These are phyloP conservation scores for Claviceps paspali DNA, from an alignment of 2,329 filamentous ascomycete genomes.

Conservation along the genomic window DNA sequence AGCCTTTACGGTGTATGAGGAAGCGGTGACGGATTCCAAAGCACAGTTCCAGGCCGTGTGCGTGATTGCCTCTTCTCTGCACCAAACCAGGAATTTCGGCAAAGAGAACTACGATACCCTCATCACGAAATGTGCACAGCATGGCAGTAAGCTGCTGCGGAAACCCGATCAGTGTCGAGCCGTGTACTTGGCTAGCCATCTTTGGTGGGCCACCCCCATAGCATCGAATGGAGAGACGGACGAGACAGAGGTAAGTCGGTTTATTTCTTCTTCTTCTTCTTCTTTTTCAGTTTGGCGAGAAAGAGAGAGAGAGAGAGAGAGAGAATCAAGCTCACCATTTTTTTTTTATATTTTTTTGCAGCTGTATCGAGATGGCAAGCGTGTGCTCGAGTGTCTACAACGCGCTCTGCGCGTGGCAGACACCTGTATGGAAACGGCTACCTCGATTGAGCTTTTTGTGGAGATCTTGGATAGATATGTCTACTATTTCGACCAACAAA, in stretches of 20 bases:
- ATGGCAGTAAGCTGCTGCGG: conserved; percentile 90
- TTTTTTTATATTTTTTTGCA: conserved; percentile 23
- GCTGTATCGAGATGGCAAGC: conserved; percentile 95
- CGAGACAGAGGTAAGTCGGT: conserved; percentile 47
- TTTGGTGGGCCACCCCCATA: conserved; percentile 94
- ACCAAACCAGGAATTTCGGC: conserved; percentile 78
- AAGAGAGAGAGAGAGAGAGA: neutral
- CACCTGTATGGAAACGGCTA: conserved; percentile 96
- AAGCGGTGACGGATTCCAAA: conserved; percentile 86
- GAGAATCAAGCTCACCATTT: conserved; percentile 9
- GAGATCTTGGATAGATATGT: conserved; percentile 97
- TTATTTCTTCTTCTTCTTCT: too few relatives aligned
- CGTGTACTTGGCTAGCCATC: conserved; percentile 87
- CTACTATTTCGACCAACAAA: conserved; percentile 98
- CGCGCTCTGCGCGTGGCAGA: conserved; percentile 90
- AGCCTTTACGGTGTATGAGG: conserved; percentile 95
- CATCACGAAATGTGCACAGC: conserved; percentile 93
- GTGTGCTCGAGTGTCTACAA: conserved; percentile 90
- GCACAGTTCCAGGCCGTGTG: conserved; percentile 97
- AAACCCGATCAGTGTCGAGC: conserved; percentile 97
- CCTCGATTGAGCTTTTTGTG: conserved; percentile 94
- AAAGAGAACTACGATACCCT: conserved; percentile 98
- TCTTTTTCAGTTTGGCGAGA: too few relatives aligned
- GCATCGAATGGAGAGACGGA: conserved; percentile 65
- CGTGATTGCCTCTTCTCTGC: conserved; percentile 76